Evolutionary conservation across 1,284 basidiomycete species (phyloP).

Genomic region (Anthracocystis panici-leucophaei): DNA sequence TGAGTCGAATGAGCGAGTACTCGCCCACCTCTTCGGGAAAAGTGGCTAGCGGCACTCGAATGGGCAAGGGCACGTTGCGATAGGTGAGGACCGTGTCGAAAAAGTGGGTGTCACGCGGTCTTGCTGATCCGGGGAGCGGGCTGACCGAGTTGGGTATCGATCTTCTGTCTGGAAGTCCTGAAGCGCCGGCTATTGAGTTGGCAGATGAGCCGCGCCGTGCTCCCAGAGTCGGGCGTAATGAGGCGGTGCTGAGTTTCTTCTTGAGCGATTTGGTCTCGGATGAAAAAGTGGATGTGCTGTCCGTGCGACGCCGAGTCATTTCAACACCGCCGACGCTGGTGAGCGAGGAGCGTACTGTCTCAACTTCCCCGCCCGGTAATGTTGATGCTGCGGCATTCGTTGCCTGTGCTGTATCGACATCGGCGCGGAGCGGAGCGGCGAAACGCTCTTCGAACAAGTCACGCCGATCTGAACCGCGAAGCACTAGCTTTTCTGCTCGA

Average conservation of each 20-base stretch:
- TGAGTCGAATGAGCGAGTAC: constrained; percentile 92
- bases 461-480: constrained; percentile 84
- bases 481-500: constrained; percentile 85
- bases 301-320: constrained; percentile 28
- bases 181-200: constrained; percentile 25
- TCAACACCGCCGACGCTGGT: constrained; percentile 10
- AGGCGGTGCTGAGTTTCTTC: constrained; percentile 44
- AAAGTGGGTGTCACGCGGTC: constrained; percentile 85
- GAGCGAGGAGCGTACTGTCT: constrained; percentile 20
- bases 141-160: constrained; percentile 17
- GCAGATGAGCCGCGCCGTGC: constrained; percentile 44
- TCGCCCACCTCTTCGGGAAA: constrained; percentile 90
- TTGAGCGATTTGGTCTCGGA: constrained; percentile 46
- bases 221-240: constrained; percentile 35
- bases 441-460: constrained; percentile 87
- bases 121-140: constrained; percentile 18
- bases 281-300: constrained; percentile 43
- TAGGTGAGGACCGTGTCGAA: constrained; percentile 87
- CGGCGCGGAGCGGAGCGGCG: constrained; percentile 15
- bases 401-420: constrained; percentile 3
- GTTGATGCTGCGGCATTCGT: background rate
- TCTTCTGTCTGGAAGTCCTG: constrained; percentile 19
- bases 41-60: constrained; percentile 57
- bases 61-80: constrained; percentile 48
- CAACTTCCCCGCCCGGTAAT: constrained; percentile 13